Evolutionary conservation across 164 flowering plant species (phyloP), one percentile per base, ranked within the genome.

Genomic region (Litsea cubeba): DNA sequence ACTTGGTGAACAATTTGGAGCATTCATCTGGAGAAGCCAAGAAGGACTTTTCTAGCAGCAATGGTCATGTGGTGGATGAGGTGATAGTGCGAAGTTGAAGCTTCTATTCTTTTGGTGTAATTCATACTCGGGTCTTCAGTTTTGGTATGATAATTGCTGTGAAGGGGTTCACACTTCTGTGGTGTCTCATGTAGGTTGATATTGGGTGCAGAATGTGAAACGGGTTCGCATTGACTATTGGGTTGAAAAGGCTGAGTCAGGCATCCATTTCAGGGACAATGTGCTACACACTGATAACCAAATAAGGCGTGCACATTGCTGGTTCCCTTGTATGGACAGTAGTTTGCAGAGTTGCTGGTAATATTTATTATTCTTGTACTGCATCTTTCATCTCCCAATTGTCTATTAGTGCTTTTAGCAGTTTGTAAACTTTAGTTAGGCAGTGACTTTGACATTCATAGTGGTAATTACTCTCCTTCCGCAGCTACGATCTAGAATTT

Each of bases 271-370:
- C 76, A 79, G 83, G 69, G 84, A 77, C 65, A 81, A 87, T 74
- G 83, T 90, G 71, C 71, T 94, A 62, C 91, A 89, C 71, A 91
- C 97, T 67, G 88, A 96, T 84, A 96, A 85, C 78, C 99, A 95
- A 80, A 84, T 91, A 73, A 86, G 99, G 83, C 94, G 98, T 68
- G 95, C 99, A 24, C 86, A 84, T 60, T 94, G 98, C 82, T 94
- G 99, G 99, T 96, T 96, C 80, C 99, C 99, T 76, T 94, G 99
- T 74, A 82, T 89, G 74, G 97, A 96, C 77, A 89, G 84, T 69
- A 73, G 54, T 77, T 83, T 77, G 28, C 98, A 94, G 76, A 83
- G 87, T 46, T 94, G 98, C 88, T 86, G 97, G 97, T 95, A 84
- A 74, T 72, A 12, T 72, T 60, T 54, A 14, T 15, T 15, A 23